These are phyloP conservation scores for Dactylorhiza incarnata DNA, from an alignment of 106 monocot species.

Conservation along the genomic window DNA sequence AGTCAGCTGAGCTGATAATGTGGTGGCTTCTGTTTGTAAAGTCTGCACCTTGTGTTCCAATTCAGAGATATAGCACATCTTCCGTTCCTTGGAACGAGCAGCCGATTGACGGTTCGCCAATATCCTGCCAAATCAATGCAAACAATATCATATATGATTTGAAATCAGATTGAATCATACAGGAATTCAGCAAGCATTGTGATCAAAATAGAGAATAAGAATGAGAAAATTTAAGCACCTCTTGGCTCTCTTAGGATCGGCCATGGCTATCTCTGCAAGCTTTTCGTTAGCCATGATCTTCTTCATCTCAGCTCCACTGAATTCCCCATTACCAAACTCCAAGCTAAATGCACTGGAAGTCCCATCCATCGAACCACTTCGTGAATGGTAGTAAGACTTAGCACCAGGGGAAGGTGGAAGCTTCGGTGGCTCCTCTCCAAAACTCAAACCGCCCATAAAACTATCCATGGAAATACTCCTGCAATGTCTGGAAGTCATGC, in stretches of 20 bases:
- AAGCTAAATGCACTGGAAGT: constrained; percentile 26
- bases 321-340: constrained; percentile 69
- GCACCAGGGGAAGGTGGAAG: constrained; percentile 35
- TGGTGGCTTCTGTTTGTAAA: constrained; percentile 74
- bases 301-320: constrained; percentile 62
- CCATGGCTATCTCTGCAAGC: constrained; percentile 65
- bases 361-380: constrained; percentile 49
- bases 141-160: not conserved
- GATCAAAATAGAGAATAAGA: not conserved
- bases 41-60: constrained; percentile 75
- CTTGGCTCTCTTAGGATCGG: constrained; percentile 80
- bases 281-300: constrained; percentile 88
- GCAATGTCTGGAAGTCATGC: constrained; percentile 27
- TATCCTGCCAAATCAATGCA: constrained; percentile 31
- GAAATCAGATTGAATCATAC: no score
- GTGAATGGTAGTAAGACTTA: constrained; percentile 22
- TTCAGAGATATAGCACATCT: constrained; percentile 65
- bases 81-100: constrained; percentile 68
- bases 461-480: constrained; percentile 82
- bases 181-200: not conserved
- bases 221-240: constrained; percentile 28
- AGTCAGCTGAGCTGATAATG: constrained; percentile 67
- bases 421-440: constrained; percentile 58
- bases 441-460: constrained; percentile 71
- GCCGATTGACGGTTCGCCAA: constrained; percentile 31